A percentile compares a stretch with the other conserved stretches of the same genome.
These are phyloP conservation scores for Sequoiadendron giganteum DNA, from an alignment of 75 land plant species.

Conservation along the genomic window DNA sequence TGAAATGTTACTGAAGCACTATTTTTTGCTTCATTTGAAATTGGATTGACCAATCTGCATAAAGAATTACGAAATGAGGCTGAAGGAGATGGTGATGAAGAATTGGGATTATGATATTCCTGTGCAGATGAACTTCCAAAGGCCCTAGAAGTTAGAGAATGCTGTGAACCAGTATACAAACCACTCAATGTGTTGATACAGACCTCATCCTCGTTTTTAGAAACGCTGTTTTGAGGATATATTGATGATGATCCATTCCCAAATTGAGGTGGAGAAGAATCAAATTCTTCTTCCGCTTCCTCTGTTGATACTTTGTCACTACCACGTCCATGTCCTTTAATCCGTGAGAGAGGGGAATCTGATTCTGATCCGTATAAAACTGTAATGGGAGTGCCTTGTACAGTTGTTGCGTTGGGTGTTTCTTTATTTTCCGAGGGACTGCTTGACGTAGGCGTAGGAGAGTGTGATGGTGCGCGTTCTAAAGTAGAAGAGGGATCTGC, in stretches of 20 bases:
- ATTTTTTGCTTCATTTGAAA: slow-evolving; percentile 22
- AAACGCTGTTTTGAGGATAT: background rate
- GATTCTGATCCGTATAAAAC: background rate
- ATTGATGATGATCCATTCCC: background rate
- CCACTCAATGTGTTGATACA: background rate
- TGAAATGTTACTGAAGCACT: slow-evolving; percentile 39
- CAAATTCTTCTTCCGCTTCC: background rate
- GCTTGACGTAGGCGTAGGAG: background rate
- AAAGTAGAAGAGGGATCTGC: background rate
- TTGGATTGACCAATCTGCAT: background rate
- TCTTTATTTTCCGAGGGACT: background rate
- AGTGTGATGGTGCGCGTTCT: background rate
- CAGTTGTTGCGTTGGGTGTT: background rate
- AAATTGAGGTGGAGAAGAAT: background rate
- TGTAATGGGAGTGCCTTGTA: background rate
- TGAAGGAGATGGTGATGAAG: slow-evolving; percentile 14
- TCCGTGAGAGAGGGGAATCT: background rate
- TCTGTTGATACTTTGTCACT: background rate
- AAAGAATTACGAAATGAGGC: slow-evolving; percentile 19
- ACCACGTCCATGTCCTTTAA: background rate
- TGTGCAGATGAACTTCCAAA: slow-evolving; percentile 42
- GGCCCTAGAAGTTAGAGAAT: slow-evolving; percentile 24
- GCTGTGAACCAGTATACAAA: slow-evolving; percentile 23
- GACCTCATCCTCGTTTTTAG: background rate
- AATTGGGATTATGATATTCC: slow-evolving; percentile 34